Evolutionary conservation across 2,329 filamentous ascomycete genomes (phyloP).

Genomic region (Penicillium paneum): DNA sequence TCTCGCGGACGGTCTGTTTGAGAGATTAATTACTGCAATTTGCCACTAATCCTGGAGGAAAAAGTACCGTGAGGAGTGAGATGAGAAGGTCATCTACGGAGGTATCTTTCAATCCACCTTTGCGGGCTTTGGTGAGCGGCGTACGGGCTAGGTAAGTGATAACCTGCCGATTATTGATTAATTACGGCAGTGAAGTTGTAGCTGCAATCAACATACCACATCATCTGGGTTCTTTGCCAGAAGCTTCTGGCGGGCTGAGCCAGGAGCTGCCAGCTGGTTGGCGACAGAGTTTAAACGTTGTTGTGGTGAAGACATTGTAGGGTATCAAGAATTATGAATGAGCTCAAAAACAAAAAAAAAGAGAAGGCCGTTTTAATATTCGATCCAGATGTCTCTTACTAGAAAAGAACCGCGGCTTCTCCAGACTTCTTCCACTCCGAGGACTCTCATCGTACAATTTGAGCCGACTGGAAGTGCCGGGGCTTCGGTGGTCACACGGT

Average conservation of each 20-base stretch:
- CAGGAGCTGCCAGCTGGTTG: constrained; percentile 37
- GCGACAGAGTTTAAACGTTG: constrained; percentile 43
- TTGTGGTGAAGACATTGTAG: constrained; percentile 38
- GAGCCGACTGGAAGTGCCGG: constrained; percentile 29
- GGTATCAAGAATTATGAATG: not conserved
- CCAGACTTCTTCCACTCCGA: not conserved
- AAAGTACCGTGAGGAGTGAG: constrained; percentile 36
- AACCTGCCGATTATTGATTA: constrained; percentile 29
- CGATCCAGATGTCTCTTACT: not conserved
- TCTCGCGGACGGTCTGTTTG: constrained; percentile 64
- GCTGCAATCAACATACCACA: constrained; percentile 32
- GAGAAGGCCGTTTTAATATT: constrained; percentile 8
- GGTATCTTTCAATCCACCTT: constrained; percentile 42
- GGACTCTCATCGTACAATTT: not conserved
- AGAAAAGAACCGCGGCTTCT: constrained; percentile 25
- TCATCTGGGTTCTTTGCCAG: constrained; percentile 40
- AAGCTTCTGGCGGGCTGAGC: constrained; percentile 30
- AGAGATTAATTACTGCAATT: not conserved
- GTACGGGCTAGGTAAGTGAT: constrained; percentile 41
- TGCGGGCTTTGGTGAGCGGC: constrained; percentile 41
- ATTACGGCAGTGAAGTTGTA: not conserved
- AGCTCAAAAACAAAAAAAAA: not conserved
- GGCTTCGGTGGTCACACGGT: not conserved
- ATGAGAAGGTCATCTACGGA: constrained; percentile 36
- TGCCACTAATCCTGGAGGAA: not conserved